Percentiles rank a stretch among this genome's conserved stretches.
Conservation (phyloP, 1,139 yeast genomes). For the Candida labiduridarum region DNA sequence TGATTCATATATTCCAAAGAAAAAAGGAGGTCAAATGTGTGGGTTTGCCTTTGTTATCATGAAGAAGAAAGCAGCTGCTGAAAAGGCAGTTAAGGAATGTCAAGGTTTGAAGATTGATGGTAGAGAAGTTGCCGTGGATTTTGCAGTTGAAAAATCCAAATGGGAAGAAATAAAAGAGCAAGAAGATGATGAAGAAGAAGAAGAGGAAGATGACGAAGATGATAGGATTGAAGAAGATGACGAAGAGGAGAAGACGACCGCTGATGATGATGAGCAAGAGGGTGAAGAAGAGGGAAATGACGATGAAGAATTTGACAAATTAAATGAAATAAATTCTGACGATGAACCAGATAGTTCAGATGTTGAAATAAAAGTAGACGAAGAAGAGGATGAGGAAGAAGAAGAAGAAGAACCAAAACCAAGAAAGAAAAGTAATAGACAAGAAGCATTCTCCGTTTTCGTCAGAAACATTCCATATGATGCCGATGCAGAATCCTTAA, state of each 20-base stretch:
- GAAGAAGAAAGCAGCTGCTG: constrained; percentile 80
- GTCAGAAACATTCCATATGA: constrained; percentile 95
- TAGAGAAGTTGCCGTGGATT: constrained; percentile 91
- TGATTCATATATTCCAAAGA: constrained; percentile 88
- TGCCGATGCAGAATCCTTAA: constrained; percentile 77
- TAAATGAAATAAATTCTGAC: constrained; percentile 32
- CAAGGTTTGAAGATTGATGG: constrained; percentile 82
- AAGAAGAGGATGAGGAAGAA: constrained; percentile 31
- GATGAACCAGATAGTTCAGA: constrained; percentile 27
- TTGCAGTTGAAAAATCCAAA: constrained; percentile 83
- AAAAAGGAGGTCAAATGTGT: constrained; percentile 84
- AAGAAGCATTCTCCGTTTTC: constrained; percentile 73
- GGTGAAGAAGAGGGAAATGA: constrained; percentile 30
- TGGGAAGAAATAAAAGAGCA: constrained; percentile 57
- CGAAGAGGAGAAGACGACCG: constrained; percentile 19
- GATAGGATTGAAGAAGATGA: constrained; percentile 23
- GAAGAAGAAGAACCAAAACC: constrained; percentile 33
- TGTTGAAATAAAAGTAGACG: constrained; percentile 25
- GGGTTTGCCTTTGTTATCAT: constrained; percentile 96
- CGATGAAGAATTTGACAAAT: constrained; percentile 27
- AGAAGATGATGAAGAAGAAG: constrained; percentile 45
- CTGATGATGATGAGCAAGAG: constrained; percentile 20
- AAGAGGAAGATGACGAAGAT: constrained; percentile 28
- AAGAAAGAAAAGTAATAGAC: constrained; percentile 54
- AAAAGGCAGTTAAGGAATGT: constrained; percentile 74